Conservation (phyloP, 805 yeast genomes). For the Candida boidinii region DNA sequence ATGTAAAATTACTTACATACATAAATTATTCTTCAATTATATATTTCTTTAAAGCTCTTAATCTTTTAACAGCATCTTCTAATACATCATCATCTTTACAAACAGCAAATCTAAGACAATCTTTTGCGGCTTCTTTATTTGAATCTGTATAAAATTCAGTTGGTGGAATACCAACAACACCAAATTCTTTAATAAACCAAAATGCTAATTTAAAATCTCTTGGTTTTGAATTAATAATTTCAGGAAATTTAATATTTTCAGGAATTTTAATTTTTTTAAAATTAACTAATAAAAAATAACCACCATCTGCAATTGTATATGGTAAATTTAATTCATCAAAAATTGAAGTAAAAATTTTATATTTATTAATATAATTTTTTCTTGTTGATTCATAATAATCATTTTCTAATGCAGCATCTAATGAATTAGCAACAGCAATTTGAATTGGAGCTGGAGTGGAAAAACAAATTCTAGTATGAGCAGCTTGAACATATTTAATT, state of each 20-base stretch:
- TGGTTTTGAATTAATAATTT: slow-evolving; percentile 56
- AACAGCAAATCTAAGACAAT: slow-evolving; percentile 86
- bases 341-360: slow-evolving; percentile 59
- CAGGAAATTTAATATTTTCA: slow-evolving; percentile 52
- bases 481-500: slow-evolving; percentile 72
- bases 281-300: slow-evolving; percentile 86
- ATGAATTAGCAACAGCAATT: slow-evolving; percentile 80
- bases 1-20: no score
- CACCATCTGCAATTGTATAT: slow-evolving; percentile 87
- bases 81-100: slow-evolving; percentile 85
- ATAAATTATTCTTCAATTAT: no score
- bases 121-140: slow-evolving; percentile 70
- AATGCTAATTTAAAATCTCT: slow-evolving; percentile 83
- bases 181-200: slow-evolving; percentile 88
- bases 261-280: slow-evolving; percentile 80
- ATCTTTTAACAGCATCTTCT: slow-evolving; percentile 72
- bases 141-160: slow-evolving; percentile 80
- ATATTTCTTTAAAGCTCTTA: slow-evolving; percentile 62
- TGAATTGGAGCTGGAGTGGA: slow-evolving; percentile 87
- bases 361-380: slow-evolving; percentile 60
- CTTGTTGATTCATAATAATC: slow-evolving; percentile 68
- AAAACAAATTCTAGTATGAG: slow-evolving; percentile 93
- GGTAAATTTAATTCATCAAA: slow-evolving; percentile 87
- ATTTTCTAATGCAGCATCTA: slow-evolving; percentile 49
- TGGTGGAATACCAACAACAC: slow-evolving; percentile 96